Conservation (phyloP, 805 yeast genomes). For the Grigorovia yakushimaensis region DNA sequence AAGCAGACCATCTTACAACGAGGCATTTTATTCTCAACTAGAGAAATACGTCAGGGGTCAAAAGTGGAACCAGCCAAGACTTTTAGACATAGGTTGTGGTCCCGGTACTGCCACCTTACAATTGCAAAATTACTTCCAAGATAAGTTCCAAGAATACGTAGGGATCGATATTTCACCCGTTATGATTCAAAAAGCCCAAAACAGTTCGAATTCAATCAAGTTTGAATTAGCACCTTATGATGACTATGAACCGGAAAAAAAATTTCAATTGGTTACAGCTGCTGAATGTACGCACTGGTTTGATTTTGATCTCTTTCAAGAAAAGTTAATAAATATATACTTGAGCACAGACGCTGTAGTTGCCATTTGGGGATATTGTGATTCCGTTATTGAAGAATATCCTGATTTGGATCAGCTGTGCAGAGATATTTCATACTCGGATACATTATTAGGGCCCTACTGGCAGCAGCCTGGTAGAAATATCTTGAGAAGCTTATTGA, state of each 20-base stretch:
- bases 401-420: conserved; percentile 49
- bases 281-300: conserved; percentile 90
- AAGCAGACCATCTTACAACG: conserved; percentile 63
- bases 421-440: conserved; percentile 41
- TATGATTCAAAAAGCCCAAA: conserved; percentile 43
- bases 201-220: not conserved
- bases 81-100: conserved; percentile 73
- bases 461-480: conserved; percentile 85
- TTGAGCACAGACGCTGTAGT: conserved; percentile 54
- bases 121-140: conserved; percentile 3
- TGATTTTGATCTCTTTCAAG: conserved; percentile 43
- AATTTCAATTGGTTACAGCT: conserved; percentile 55
- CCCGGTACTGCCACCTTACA: conserved; percentile 65
- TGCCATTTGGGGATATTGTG: conserved; percentile 73
- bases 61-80: conserved; percentile 25
- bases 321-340: conserved; percentile 40
- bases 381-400: conserved; percentile 47
- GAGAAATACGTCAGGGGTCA: conserved; percentile 22
- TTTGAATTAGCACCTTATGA: conserved; percentile 28
- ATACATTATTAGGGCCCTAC: conserved; percentile 42
- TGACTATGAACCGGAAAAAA: conserved; percentile 5
- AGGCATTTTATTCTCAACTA: conserved; percentile 36
- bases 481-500: conserved; percentile 37
- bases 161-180: conserved; percentile 54
- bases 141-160: conserved; percentile 36